Evolutionary conservation across 2,329 filamentous ascomycete species (phyloP), one percentile per base, ranked within the genome.

Genomic region (Malbranchea cinnamomea): DNA sequence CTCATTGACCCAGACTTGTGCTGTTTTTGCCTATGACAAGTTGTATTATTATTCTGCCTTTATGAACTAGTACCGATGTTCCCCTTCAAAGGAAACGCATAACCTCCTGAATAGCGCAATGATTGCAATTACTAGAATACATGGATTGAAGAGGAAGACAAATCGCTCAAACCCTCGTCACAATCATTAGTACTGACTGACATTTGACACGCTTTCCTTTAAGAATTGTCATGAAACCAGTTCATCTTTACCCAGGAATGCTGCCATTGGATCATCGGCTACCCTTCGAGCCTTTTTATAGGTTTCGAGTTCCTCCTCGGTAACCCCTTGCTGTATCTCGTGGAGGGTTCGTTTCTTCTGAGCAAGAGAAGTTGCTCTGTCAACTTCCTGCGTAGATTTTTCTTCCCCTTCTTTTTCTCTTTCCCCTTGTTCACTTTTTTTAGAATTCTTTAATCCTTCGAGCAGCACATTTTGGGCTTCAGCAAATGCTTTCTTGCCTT

Each of bases 231-330:
- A 41, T 23, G 20, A 32, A 22, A 37, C 32, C 39, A 79, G 50
- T 43, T 80, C 72, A 47, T 84, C 78, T 49, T 73, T 79, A 14
- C 78, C 79, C 26, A 91, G 53, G 42, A 82, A 71, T 4, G 72
- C 74, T 1, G 82, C 80, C 85, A 93, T 93, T 0, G 85, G 85
- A 57, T 93, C 85, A 39, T 82, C 70, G 1, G 75, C 73, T 16
- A 71, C 73, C 30, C 72, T 69, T 39, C 76, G 67, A 50, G 83
- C 85, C 41, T 72, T 69, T 43, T 83, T 71, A 52, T 91, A 93
- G 36, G 78, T 74, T 34, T 94, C 85, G 59, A 93, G 68, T 41
- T 93, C 83, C 33, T 78, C 79, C 47, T 92, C 82, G 0, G 76
- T 75, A 8, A 89, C 67, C 1, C 78, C 80, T 13, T 71, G 71